These are phyloP conservation scores for Endoconidiophora laricicola DNA, from an alignment of 2,329 filamentous ascomycete species.

Conservation along the genomic window DNA sequence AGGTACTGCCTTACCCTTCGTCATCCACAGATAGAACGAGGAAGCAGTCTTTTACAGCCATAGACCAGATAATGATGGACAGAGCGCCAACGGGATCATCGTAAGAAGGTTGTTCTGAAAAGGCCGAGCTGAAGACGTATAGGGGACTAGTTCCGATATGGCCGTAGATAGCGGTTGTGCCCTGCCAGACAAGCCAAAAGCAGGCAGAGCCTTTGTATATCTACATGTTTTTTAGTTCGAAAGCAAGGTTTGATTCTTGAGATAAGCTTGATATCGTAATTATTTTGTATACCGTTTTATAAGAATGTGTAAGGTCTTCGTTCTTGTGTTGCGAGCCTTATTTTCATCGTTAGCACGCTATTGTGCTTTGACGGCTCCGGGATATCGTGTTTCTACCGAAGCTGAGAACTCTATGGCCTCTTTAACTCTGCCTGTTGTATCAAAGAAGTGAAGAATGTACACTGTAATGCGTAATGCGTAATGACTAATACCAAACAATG, in stretches of 20 bases:
- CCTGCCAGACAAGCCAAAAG: conserved; percentile 43
- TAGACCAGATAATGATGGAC: conserved; percentile 52
- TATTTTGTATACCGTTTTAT: too few species aligned
- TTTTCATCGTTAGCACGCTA: too few species aligned
- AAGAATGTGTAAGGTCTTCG: too few species aligned
- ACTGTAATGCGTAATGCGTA: too few species aligned
- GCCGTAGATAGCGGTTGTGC: conserved; percentile 50
- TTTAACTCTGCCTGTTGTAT: too few species aligned
- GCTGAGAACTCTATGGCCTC: too few species aligned
- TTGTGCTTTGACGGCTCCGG: too few species aligned
- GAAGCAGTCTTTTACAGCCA: conserved; percentile 51
- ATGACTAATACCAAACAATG: too few species aligned
- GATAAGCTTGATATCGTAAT: background rate
- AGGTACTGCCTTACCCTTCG: conserved; percentile 55
- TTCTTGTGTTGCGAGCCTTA: too few species aligned
- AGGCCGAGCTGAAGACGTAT: conserved; percentile 56
- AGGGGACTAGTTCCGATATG: conserved; percentile 53
- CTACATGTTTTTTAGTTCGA: background rate
- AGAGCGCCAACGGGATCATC: conserved; percentile 46
- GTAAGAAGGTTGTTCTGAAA: conserved; percentile 35
- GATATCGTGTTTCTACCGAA: too few species aligned
- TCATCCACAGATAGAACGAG: conserved; percentile 51
- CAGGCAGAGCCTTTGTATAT: background rate
- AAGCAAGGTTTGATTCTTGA: background rate
- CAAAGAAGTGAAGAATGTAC: too few species aligned